Evolutionary conservation across 2,329 filamentous ascomycete genomes (phyloP).

Genomic region (Arthrobotrys pseudoclavata): DNA sequence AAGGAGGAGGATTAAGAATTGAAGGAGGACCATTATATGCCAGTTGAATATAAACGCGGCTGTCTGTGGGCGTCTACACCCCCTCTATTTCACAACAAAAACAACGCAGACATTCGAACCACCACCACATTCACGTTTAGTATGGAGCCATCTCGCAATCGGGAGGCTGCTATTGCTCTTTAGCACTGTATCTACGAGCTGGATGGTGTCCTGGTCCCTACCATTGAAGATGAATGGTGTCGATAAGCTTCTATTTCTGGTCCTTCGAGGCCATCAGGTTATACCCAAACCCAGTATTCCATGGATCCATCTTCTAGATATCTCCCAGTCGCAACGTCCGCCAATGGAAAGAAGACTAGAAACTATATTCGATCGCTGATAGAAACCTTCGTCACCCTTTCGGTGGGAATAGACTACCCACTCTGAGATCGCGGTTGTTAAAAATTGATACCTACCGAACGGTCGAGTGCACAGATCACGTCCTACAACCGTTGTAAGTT

Average conservation of each 20-base stretch:
- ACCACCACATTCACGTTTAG: neutral
- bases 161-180: neutral
- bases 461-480: neutral
- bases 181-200: neutral
- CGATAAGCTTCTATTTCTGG: neutral
- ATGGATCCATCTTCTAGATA: too few species aligned
- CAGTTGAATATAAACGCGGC: neutral
- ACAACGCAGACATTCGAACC: neutral
- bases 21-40: neutral
- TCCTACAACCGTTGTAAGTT: neutral
- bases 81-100: slow-evolving; percentile 17
- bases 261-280: neutral
- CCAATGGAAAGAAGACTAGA: too few species aligned
- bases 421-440: too few species aligned
- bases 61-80: neutral
- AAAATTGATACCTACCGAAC: neutral
- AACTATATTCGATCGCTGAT: too few species aligned
- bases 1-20: neutral
- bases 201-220: neutral
- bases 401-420: too few species aligned
- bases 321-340: too few species aligned
- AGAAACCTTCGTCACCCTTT: too few species aligned
- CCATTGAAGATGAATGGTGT: neutral
- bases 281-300: too few species aligned
- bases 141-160: neutral